Evolutionary conservation across 805 yeast genomes (phyloP).

Genomic region (Zygosaccharomyces bisporus): DNA sequence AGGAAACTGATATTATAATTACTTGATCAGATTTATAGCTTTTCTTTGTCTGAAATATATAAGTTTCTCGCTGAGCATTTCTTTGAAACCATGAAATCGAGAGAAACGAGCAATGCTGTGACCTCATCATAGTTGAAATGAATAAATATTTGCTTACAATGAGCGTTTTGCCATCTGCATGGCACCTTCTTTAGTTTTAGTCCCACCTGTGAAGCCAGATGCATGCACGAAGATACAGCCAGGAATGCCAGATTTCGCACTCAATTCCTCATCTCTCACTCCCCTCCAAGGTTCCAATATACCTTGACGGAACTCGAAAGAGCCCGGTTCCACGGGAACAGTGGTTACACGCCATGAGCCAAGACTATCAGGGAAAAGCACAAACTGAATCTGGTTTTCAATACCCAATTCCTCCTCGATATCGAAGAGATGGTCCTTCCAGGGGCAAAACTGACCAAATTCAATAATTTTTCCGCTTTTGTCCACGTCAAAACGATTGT

Average conservation of each 20-base stretch:
- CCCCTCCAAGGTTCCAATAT: slow-evolving; percentile 94
- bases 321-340: slow-evolving; percentile 72
- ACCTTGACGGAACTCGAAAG: slow-evolving; percentile 82
- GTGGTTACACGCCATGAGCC: slow-evolving; percentile 84
- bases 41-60: no score
- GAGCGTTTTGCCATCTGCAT: slow-evolving; percentile 61
- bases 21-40: no score
- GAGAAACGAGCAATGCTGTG: background rate
- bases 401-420: slow-evolving; percentile 60
- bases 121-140: background rate
- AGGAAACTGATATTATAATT: no score
- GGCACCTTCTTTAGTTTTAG: slow-evolving; percentile 73
- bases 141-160: slow-evolving; percentile 16
- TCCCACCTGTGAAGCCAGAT: slow-evolving; percentile 96
- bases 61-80: no score
- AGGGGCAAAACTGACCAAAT: slow-evolving; percentile 77
- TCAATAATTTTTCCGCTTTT: slow-evolving; percentile 68
- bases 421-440: slow-evolving; percentile 88
- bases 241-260: slow-evolving; percentile 69
- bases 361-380: slow-evolving; percentile 72
- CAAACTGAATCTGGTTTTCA: slow-evolving; percentile 62
- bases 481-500: slow-evolving; percentile 54
- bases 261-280: slow-evolving; percentile 80
- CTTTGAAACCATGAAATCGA: no score
- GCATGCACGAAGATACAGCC: slow-evolving; percentile 94